These are phyloP conservation scores for Kwoniella sp. DNA, from an alignment of 768 basidiomycete species.

Conservation along the genomic window DNA sequence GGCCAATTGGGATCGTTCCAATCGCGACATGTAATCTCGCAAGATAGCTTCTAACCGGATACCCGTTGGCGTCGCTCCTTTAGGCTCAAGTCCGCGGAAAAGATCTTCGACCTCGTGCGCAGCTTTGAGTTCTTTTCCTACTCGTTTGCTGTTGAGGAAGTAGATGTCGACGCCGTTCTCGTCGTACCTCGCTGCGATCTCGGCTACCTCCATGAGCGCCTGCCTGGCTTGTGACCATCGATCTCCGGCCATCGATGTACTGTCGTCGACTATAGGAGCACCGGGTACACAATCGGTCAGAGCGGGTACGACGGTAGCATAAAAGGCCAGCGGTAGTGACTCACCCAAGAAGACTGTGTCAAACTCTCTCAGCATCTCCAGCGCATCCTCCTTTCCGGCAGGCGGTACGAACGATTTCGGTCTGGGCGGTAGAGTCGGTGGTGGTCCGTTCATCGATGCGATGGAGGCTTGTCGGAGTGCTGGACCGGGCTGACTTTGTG, in stretches of 20 bases:
- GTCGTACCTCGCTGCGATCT: slow-evolving; percentile 43
- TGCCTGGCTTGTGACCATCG: slow-evolving; percentile 44
- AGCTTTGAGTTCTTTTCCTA: slow-evolving; percentile 44
- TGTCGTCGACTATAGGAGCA: slow-evolving; percentile 40
- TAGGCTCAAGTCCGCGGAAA: slow-evolving; percentile 46
- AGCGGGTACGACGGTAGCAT: no score
- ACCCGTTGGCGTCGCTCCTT: slow-evolving; percentile 50
- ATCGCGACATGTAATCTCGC: slow-evolving; percentile 45
- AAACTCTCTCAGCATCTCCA: slow-evolving; percentile 42
- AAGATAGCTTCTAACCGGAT: slow-evolving; percentile 45
- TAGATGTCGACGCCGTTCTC: slow-evolving; percentile 51
- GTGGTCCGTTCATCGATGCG: slow-evolving; percentile 6
- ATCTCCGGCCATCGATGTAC: slow-evolving; percentile 49
- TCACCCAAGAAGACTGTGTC: slow-evolving; percentile 49
- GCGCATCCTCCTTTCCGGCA: slow-evolving; percentile 37
- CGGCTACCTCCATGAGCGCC: slow-evolving; percentile 48
- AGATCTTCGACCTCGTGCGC: slow-evolving; percentile 49
- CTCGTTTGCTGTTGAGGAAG: slow-evolving; percentile 49
- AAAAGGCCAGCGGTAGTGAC: background rate
- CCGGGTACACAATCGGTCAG: background rate
- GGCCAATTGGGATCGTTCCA: slow-evolving; percentile 30
- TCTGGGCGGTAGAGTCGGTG: slow-evolving; percentile 10
- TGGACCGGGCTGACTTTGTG: background rate
- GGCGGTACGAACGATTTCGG: slow-evolving; percentile 15
- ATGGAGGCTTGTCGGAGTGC: background rate